These are phyloP conservation scores for Citrus cavaleriei DNA, from an alignment of 345 rosid species.

Conservation along the genomic window DNA sequence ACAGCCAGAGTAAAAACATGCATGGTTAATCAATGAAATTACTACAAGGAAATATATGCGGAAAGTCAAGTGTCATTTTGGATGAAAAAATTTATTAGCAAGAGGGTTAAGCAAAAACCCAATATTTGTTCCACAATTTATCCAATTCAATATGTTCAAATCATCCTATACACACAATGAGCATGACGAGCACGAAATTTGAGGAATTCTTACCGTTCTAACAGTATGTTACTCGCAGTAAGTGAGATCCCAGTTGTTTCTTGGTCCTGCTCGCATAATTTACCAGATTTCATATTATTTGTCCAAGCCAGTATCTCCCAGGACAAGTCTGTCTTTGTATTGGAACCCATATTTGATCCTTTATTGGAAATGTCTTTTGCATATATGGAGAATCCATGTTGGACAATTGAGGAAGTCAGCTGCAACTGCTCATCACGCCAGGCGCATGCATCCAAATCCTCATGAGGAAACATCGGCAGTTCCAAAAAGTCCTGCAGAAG, in stretches of 20 bases:
- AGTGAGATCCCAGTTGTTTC: slow-evolving; percentile 20
- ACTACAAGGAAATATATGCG: neutral
- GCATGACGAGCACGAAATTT: neutral
- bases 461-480: slow-evolving; percentile 30
- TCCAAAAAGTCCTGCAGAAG: slow-evolving; percentile 53
- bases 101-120: neutral
- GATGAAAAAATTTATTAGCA: neutral
- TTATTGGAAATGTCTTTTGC: slow-evolving; percentile 44
- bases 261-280: slow-evolving; percentile 22
- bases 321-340: slow-evolving; percentile 26
- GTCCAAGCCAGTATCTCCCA: slow-evolving; percentile 33
- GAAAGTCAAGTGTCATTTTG: neutral
- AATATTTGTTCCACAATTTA: neutral
- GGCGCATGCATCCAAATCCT: slow-evolving; percentile 37
- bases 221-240: slow-evolving; percentile 15
- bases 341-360: slow-evolving; percentile 25
- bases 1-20: neutral
- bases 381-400: slow-evolving; percentile 55
- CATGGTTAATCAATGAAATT: neutral
- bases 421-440: slow-evolving; percentile 48
- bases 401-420: slow-evolving; percentile 51
- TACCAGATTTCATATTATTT: slow-evolving; percentile 24
- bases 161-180: neutral
- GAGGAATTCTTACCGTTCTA: slow-evolving; percentile 33
- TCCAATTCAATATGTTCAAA: neutral